Conservation (phyloP, 2,329 filamentous ascomycete species). For the Talaromyces sp. region DNA sequence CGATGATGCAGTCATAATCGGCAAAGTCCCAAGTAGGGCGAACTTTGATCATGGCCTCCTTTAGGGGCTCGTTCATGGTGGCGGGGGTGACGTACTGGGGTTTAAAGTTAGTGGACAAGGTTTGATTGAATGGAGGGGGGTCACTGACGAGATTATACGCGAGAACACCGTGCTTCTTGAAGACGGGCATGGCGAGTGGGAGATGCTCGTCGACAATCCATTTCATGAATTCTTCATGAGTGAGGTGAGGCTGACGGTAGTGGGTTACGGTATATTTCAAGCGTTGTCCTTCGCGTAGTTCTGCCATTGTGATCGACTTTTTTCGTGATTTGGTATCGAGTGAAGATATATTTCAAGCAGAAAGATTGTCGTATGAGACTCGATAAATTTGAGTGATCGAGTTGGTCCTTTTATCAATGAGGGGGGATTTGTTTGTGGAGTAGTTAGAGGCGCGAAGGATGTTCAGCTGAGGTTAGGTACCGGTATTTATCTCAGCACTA, state of each 20-base stretch:
- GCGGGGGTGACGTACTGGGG: constrained; percentile 10
- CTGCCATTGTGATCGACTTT: constrained; percentile 10
- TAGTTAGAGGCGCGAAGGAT: constrained; percentile 15
- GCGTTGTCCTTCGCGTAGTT: constrained; percentile 16
- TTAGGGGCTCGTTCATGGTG: constrained; percentile 2
- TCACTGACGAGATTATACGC: constrained; percentile 27
- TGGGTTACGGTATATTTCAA: constrained; percentile 31
- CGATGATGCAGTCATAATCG: constrained; percentile 31
- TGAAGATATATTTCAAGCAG: too few relatives aligned
- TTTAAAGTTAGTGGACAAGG: neutral
- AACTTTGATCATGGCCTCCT: constrained; percentile 17
- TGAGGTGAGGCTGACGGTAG: constrained; percentile 27
- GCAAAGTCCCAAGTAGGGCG: constrained; percentile 20
- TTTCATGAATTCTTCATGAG: constrained; percentile 33
- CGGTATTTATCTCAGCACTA: too few relatives aligned
- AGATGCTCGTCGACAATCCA: constrained; percentile 32
- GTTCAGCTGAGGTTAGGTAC: neutral
- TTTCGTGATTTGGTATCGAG: neutral
- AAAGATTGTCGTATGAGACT: too few relatives aligned
- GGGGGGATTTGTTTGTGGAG: too few relatives aligned
- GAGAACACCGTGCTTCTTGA: constrained; percentile 27
- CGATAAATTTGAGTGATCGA: too few relatives aligned
- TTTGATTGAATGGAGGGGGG: neutral
- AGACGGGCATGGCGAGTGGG: constrained; percentile 27
- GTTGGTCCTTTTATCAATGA: too few relatives aligned